Base-by-base conservation (phyloP, 2,329 filamentous ascomycete genomes). In the Lecanosticta acicola region DNA sequence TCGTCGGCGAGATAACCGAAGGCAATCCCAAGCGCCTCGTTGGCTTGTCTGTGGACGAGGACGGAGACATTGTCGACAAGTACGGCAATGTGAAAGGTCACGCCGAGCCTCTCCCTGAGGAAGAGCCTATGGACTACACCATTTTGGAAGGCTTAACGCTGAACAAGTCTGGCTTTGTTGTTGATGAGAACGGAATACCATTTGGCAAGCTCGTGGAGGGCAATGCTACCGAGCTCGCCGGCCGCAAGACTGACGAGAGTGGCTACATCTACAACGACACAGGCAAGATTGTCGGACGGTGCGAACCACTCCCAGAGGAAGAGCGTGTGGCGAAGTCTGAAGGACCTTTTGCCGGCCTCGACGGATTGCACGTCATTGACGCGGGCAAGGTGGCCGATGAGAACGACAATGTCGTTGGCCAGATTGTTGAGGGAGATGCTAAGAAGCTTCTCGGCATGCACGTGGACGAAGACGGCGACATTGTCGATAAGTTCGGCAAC, bases 41-140 rank as follows among this genome's bases (percentile, higher is more conserved):
- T 34, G 87, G 87, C 11, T 81, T 86, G 38, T 60, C 73, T 8
- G 87, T 93, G 13, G 87, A 94, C 48, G 83, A 87, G 52, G 87
- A 93, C 54, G 87, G 87, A 35, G 87, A 93, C 46, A 81, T 94
- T 32, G 73, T 85, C 43, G 87, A 93, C 71, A 82, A 81, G 64
- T 89, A 75, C 53, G 79, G 79, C 55, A 81, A 80, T 54, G 74
- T 78, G 43, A 75, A 81, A 60, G 79, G 78, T 13, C 52, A 55
- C 37, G 54, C 78, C 47, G 76, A 80, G 59, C 76, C 76, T 10
- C 59, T 80, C 75, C 70, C 72, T 49, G 67, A 67, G 43, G 77
- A 57, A 40, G 50, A 55, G 17, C 53, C 72, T 57, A 72, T 70
- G 10, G 78, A 82, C 56, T 68, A 80, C 24, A 79, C 76, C n/a